A percentile compares a stretch with the other conserved stretches of the same genome.
Conservation (phyloP, 768 basidiomycete species). For the Antrodiella citrinella region DNA sequence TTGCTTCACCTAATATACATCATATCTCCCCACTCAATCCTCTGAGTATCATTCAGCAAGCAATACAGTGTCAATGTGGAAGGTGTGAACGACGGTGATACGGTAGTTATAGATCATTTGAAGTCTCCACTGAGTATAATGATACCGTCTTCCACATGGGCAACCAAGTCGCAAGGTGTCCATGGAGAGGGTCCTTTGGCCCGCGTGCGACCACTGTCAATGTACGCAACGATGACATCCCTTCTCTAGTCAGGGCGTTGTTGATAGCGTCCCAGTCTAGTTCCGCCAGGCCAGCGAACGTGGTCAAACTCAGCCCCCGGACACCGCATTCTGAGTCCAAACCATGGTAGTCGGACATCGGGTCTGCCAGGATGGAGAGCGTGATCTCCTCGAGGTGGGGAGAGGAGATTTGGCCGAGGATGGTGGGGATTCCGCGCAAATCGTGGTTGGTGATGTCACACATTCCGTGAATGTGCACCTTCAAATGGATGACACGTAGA, state of each 20-base stretch:
- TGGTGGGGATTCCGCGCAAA: conserved; percentile 13
- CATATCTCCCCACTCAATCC: too few species aligned
- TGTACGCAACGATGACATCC: background rate
- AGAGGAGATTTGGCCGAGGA: conserved; percentile 15
- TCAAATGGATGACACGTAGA: conserved; percentile 14
- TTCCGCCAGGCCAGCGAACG: conserved; percentile 14
- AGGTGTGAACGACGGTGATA: too few species aligned
- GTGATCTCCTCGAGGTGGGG: conserved; percentile 11
- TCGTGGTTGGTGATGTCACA: conserved; percentile 16
- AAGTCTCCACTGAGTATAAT: too few species aligned
- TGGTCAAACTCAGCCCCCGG: conserved; percentile 9
- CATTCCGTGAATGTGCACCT: conserved; percentile 18
- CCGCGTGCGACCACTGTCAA: background rate
- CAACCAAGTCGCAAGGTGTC: background rate
- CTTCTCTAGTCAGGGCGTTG: background rate
- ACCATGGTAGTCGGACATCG: conserved; percentile 15
- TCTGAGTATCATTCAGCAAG: too few species aligned
- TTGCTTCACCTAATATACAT: too few species aligned
- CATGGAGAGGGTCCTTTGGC: background rate
- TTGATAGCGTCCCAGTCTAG: conserved; percentile 16
- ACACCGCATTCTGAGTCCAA: conserved; percentile 20
- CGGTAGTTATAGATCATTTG: too few species aligned
- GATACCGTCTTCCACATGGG: too few species aligned
- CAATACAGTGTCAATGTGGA: too few species aligned
- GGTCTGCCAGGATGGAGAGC: conserved; percentile 15